phyloP scores from a whole-genome alignment of 2,329 filamentous ascomycete species.

The Scedosporium aurantiacum region DNA sequence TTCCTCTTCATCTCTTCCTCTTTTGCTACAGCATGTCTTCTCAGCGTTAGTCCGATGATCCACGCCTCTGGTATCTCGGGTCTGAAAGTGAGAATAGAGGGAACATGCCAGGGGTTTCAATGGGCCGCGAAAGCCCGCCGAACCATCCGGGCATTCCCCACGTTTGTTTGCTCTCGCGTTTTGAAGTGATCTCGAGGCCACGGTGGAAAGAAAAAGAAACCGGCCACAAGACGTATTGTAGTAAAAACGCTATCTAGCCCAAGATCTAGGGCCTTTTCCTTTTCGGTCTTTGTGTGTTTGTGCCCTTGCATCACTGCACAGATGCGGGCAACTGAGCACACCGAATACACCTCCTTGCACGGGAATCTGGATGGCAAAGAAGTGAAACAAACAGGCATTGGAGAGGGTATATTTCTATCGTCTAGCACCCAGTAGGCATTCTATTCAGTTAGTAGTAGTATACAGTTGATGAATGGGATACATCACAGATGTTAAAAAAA shows the following conservation, averaged over 20 bases:
- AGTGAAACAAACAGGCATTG: not conserved
- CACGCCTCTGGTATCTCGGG: slow-evolving; percentile 45
- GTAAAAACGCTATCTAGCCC: slow-evolving; percentile 36
- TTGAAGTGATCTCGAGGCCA: slow-evolving; percentile 50
- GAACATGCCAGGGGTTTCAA: not conserved
- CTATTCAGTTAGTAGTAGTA: not conserved
- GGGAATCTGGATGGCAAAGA: not conserved
- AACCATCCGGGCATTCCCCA: not conserved
- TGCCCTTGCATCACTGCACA: not conserved
- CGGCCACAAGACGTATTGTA: slow-evolving; percentile 53
- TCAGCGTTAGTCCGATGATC: slow-evolving; percentile 52
- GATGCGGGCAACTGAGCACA: no score
- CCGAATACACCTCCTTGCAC: no score
- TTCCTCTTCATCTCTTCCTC: not conserved
- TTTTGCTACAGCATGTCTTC: slow-evolving; percentile 37
- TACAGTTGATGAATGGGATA: slow-evolving; percentile 1
- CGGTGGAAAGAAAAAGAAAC: slow-evolving; percentile 17
- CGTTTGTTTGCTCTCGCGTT: slow-evolving; percentile 46
- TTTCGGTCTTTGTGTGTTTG: not conserved
- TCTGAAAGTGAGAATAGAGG: slow-evolving; percentile 38
- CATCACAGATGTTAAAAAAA: not conserved
- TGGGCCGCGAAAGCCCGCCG: not conserved
- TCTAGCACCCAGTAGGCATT: not conserved
- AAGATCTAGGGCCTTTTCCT: no score
- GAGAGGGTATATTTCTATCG: slow-evolving; percentile 5